phyloP scores from a whole-genome alignment of 129 eudicot species.

The Artemisia annua region DNA sequence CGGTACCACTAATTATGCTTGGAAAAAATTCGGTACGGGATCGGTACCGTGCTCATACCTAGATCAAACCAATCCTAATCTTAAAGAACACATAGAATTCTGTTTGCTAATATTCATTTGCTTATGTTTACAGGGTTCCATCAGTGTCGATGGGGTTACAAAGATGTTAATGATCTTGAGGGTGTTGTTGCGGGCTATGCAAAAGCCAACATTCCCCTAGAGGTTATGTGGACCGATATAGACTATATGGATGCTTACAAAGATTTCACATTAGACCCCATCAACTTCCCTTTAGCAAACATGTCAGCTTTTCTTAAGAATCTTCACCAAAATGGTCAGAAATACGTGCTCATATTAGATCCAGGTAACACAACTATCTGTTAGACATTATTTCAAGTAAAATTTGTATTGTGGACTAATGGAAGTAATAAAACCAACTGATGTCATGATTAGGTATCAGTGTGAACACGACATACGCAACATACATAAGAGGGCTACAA shows the following conservation, averaged over 20 bases:
- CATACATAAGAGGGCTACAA: constrained; percentile 57
- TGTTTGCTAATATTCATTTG: constrained; percentile 1
- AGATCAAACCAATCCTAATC: background rate
- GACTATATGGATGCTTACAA: constrained; percentile 87
- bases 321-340: too few species aligned
- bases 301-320: too few species aligned
- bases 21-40: too few species aligned
- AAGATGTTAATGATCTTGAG: constrained; percentile 53
- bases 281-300: too few species aligned
- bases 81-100: background rate
- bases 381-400: too few species aligned
- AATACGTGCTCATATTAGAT: too few species aligned
- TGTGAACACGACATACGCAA: constrained; percentile 50
- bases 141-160: constrained; percentile 78
- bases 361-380: too few species aligned
- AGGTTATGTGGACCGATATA: constrained; percentile 90
- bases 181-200: constrained; percentile 65
- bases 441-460: constrained; percentile 46
- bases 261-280: constrained; percentile 87
- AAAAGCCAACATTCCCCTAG: constrained; percentile 69
- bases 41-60: too few species aligned
- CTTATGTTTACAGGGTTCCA: constrained; percentile 61
- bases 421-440: background rate
- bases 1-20: too few species aligned
- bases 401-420: background rate